A percentile compares a stretch with the other conserved stretches of the same genome.
Evolutionary conservation across 164 flowering plant genomes (phyloP).

Genomic region (Dillenia turbinata): DNA sequence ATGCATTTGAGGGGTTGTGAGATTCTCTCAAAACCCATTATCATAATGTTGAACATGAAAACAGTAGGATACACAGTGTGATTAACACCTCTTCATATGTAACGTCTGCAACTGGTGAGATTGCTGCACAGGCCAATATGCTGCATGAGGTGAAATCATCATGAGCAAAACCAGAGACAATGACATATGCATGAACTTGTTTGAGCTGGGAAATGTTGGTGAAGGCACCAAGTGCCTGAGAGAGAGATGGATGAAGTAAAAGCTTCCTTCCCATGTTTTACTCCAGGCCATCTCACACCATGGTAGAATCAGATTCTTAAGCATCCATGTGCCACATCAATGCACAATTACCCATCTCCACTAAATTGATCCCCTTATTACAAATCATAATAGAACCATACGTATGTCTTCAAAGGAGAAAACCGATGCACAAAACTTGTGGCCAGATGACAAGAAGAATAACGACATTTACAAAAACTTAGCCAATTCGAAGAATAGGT

Average conservation of each 20-base stretch:
- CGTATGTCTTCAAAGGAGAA: too few relatives aligned
- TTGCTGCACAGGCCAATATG: constrained; percentile 21
- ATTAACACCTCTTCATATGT: constrained; percentile 13
- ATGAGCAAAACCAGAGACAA: constrained; percentile 9
- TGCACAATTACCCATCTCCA: too few relatives aligned
- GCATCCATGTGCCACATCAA: too few relatives aligned
- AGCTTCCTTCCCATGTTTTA: too few relatives aligned
- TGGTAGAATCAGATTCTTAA: too few relatives aligned
- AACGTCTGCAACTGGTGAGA: constrained; percentile 13
- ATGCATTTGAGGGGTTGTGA: constrained; percentile 9
- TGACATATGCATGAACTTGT: constrained; percentile 22
- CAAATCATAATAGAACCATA: too few relatives aligned
- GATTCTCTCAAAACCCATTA: constrained; percentile 17
- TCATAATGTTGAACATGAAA: constrained; percentile 29
- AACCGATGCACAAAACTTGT: too few relatives aligned
- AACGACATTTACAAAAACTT: too few relatives aligned
- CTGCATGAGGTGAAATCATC: constrained; percentile 15
- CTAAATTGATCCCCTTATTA: too few relatives aligned
- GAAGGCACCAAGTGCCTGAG: constrained; percentile 24
- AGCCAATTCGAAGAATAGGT: too few relatives aligned
- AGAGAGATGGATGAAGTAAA: constrained; percentile 10
- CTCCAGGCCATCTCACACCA: too few relatives aligned
- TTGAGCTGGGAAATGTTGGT: constrained; percentile 18
- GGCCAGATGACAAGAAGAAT: too few relatives aligned
- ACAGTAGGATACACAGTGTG: constrained; percentile 11